These are phyloP conservation scores for Casuarina cunninghamiana DNA, from an alignment of 306 rosid species.

Conservation along the genomic window DNA sequence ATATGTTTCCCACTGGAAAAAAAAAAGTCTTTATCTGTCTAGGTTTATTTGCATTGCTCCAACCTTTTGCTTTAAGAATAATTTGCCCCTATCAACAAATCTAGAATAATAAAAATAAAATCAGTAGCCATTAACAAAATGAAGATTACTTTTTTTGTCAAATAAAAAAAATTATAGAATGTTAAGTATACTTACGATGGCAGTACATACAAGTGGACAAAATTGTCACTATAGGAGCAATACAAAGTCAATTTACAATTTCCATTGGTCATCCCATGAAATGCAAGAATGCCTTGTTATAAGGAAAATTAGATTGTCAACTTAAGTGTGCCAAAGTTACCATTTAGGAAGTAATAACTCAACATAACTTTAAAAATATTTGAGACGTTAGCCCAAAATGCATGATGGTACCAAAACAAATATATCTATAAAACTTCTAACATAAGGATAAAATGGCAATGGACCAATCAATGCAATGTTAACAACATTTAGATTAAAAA, in stretches of 20 bases:
- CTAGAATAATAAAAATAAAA: slow-evolving; percentile 7
- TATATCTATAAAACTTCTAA: background rate
- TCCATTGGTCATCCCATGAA: slow-evolving; percentile 34
- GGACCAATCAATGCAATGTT: too few relatives aligned
- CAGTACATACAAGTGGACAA: slow-evolving; percentile 41
- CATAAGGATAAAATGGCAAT: too few relatives aligned
- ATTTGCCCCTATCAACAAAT: slow-evolving; percentile 42
- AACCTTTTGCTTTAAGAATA: slow-evolving; percentile 34
- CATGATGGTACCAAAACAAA: background rate
- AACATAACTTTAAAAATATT: too few relatives aligned
- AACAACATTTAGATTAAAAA: too few relatives aligned
- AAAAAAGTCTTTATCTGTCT: slow-evolving; percentile 38
- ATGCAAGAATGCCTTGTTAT: slow-evolving; percentile 40
- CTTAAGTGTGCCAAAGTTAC: background rate
- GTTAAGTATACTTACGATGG: slow-evolving; percentile 42
- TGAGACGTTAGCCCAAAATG: background rate
- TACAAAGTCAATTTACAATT: slow-evolving; percentile 32
- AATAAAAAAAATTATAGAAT: background rate
- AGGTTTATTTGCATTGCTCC: slow-evolving; percentile 26
- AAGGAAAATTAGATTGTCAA: background rate
- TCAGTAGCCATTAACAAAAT: background rate
- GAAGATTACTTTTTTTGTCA: too few relatives aligned
- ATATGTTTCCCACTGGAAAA: slow-evolving; percentile 37
- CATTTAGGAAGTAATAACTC: too few relatives aligned
- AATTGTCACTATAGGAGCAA: slow-evolving; percentile 39